Conservation (phyloP, 2,329 filamentous ascomycete species). For the Neopestalotiopsis rosae region DNA sequence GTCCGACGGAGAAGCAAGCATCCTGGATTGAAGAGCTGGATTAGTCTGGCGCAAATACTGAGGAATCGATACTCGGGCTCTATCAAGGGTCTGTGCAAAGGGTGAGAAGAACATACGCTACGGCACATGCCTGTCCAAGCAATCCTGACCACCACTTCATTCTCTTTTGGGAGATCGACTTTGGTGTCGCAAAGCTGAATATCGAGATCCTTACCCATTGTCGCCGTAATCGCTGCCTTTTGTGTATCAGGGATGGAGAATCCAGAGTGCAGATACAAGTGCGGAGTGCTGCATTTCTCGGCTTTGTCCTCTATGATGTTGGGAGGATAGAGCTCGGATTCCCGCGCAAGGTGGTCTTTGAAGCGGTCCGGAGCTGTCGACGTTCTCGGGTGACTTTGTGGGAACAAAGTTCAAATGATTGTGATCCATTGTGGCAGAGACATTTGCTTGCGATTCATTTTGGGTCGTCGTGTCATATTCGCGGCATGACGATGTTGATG, state of each 20-base stretch:
- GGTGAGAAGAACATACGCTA: neutral
- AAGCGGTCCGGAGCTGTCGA: neutral
- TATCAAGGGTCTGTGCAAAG: neutral
- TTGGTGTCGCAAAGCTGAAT: neutral
- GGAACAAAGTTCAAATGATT: neutral
- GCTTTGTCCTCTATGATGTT: neutral
- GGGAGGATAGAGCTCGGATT: neutral
- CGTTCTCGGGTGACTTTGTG: neutral
- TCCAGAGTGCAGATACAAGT: neutral
- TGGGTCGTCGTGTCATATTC: neutral
- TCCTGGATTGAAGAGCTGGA: neutral
- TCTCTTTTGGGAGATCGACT: neutral
- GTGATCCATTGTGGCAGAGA: neutral
- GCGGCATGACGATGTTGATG: neutral
- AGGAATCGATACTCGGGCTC: neutral
- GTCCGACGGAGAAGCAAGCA: neutral
- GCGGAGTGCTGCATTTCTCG: neutral
- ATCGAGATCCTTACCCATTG: neutral
- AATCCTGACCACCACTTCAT: neutral
- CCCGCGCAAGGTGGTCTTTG: neutral
- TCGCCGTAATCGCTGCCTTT: neutral
- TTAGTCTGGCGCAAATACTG: neutral
- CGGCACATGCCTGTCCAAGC: neutral
- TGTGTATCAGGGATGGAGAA: neutral
- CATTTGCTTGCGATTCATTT: neutral